phyloP scores from a whole-genome alignment of 1,139 yeast genomes.

The Sugiyamaella xylanicola region DNA sequence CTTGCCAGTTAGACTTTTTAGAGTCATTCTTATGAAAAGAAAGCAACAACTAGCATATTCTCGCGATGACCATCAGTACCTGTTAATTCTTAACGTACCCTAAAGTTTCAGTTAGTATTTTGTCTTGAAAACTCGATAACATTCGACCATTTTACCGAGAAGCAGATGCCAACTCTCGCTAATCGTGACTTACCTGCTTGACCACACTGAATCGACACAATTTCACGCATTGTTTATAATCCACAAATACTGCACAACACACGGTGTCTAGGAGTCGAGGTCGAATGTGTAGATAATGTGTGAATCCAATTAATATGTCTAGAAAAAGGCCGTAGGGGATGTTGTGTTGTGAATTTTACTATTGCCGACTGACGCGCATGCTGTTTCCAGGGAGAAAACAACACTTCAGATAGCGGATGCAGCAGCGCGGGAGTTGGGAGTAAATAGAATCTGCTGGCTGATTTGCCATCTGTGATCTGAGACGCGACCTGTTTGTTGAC shows the following conservation, averaged over 20 bases:
- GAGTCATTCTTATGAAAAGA: too few species aligned
- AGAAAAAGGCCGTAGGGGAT: too few species aligned
- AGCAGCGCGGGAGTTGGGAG: not conserved
- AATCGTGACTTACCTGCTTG: constrained; percentile 45
- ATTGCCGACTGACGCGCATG: not conserved
- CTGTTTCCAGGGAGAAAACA: constrained; percentile 6
- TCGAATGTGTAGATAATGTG: not conserved
- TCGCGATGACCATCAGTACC: too few species aligned
- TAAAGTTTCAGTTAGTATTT: not conserved
- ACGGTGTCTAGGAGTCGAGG: not conserved
- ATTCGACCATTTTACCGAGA: not conserved
- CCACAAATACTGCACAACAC: not conserved
- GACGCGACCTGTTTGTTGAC: not conserved
- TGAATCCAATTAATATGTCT: not conserved
- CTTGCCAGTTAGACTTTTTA: too few species aligned
- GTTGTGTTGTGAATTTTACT: constrained; percentile 12
- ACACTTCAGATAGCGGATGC: not conserved
- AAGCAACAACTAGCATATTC: too few species aligned
- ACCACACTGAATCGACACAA: constrained; percentile 49
- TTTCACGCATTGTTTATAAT: constrained; percentile 44
- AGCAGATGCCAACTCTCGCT: not conserved
- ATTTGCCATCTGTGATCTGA: not conserved
- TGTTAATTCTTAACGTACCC: not conserved
- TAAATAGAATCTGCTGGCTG: too few species aligned
- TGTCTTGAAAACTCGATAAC: not conserved